phyloP scores from a whole-genome alignment of 805 yeast genomes.

The Metschnikowia lochheadii region DNA sequence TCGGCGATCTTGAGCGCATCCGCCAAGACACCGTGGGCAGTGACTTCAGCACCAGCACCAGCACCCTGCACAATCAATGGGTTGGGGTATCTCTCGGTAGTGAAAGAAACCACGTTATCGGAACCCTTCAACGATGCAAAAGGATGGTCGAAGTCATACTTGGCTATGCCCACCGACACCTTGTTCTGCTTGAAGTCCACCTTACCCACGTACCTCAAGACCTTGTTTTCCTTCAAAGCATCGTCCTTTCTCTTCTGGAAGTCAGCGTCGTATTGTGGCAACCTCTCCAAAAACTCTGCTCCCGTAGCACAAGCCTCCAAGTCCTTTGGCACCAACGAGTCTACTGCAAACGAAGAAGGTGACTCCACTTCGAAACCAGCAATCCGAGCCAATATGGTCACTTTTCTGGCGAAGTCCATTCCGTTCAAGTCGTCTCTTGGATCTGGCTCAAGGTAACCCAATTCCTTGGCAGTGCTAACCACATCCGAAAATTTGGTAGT shows the following conservation, averaged over 20 bases:
- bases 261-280: slow-evolving; percentile 81
- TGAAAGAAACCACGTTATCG: slow-evolving; percentile 90
- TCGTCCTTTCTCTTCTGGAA: slow-evolving; percentile 71
- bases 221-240: slow-evolving; percentile 81
- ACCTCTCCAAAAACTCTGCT: slow-evolving; percentile 71
- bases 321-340: slow-evolving; percentile 84
- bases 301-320: slow-evolving; percentile 71
- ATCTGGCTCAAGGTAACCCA: slow-evolving; percentile 98
- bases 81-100: slow-evolving; percentile 85
- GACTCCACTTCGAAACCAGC: slow-evolving; percentile 82
- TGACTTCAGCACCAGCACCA: slow-evolving; percentile 78
- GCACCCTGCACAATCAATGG: slow-evolving; percentile 98
- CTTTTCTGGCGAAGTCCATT: slow-evolving; percentile 96
- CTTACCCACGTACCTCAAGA: slow-evolving; percentile 88
- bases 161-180: slow-evolving; percentile 83
- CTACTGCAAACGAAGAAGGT: slow-evolving; percentile 90
- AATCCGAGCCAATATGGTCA: slow-evolving; percentile 90
- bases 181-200: slow-evolving; percentile 69
- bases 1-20: slow-evolving; percentile 91
- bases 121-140: slow-evolving; percentile 95
- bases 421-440: slow-evolving; percentile 99
- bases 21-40: slow-evolving; percentile 83
- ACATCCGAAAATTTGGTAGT: slow-evolving; percentile 81
- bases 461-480: slow-evolving; percentile 78
- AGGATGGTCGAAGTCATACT: slow-evolving; percentile 86